Evolutionary conservation across 805 yeast genomes (phyloP), one percentile per base, ranked within the genome.

Genomic region (Pichia heedii): DNA sequence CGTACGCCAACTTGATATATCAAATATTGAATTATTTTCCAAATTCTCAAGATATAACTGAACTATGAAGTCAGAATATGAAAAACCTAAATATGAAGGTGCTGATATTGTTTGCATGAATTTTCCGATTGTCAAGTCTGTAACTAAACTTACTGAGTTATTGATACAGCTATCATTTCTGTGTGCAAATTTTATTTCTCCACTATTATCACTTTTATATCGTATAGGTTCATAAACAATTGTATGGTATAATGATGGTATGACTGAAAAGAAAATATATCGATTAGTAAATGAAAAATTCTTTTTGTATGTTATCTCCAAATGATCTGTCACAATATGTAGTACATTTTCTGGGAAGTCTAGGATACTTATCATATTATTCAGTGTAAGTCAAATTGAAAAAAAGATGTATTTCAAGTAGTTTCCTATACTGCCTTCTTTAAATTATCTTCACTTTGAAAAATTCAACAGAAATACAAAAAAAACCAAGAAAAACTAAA

Each of bases 41-140:
- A 56, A 39, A 18, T 54, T 56, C 21, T 54, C 56, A 15, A 61
- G 30, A 36, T 46, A 56, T 10, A 61, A 44, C 21, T 54, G 54
- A 20, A 53, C 52, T 4, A 61, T 44, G 18, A 57, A 42, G 29
- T 50, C 50, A 2, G 57, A 46, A 39, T 60, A 61, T 6, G 35
- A 43, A 42, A 59, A 55, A 2, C 51, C 53, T 8, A 58, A 26
- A 15, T 40, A 18, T 19, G 62, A 56, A 1, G 41, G 35, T 3
- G 15, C 19, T 9, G 39, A 19, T 22, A 60, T 40, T 1, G 53
- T 49, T 2, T 37, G 26, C 13, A 61, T 52, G 30, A 61, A 53
- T 2, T n/a, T 8, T 0, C 20, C 15, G 11, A 55, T 33, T 24
- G 49, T 54, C 0, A 36, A 20, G 7, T 40, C 20, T 13, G 38